Base-by-base conservation (phyloP, 139 green algal genomes). In the Volvox reticuliferus region DNA sequence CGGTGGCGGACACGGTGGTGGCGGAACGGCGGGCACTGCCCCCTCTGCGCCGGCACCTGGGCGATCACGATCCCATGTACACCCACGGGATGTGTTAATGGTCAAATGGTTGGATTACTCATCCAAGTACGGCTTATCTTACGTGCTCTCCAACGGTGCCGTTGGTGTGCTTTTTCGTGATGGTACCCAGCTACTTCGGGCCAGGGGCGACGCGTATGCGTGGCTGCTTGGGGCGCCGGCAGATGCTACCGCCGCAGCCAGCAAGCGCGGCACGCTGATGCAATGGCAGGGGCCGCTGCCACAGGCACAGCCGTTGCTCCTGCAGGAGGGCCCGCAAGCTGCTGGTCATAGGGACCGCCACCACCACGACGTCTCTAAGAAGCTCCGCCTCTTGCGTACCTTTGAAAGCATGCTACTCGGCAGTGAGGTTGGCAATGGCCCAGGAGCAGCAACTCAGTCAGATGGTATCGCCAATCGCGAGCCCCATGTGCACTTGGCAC, bases 101-200 rank as follows among this genome's bases (percentile, higher is more conserved):
- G 87, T 91, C 24, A 86, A 91, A 35, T 91, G 87, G 87, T 18
- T 91, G 22, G 87, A 86, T 26, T 85, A 91, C 76, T 77, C 44
- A 13, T 79, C 87, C 32, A 76, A 76, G 76, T 91, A 91, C 61
- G 87, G 87, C 33, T 67, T 91, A 22, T 44, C 87, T 35, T 91
- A 86, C 87, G 12, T 91, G 32, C 76, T 91, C 17, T 78, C 50
- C 33, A 91, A 91, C 87, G 76, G 76, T 26, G 28, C 87, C 24
- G 76, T 91, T 12, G 87, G 87, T 28, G 73, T 91, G 76, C 26
- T 86, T 26, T 91, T 91, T 36, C 75, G 76, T 26, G 87, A 91
- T 63, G 76, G 76, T 75, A 76, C 61, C 3, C 75, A 91, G 55
- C 30, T 90, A 62, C 6, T 91, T 20, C 87, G 35, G 5, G 61